Percentiles rank a stretch among this genome's conserved stretches.
phyloP scores from a whole-genome alignment of 768 basidiomycete genomes.

The Trametes cingulata region DNA sequence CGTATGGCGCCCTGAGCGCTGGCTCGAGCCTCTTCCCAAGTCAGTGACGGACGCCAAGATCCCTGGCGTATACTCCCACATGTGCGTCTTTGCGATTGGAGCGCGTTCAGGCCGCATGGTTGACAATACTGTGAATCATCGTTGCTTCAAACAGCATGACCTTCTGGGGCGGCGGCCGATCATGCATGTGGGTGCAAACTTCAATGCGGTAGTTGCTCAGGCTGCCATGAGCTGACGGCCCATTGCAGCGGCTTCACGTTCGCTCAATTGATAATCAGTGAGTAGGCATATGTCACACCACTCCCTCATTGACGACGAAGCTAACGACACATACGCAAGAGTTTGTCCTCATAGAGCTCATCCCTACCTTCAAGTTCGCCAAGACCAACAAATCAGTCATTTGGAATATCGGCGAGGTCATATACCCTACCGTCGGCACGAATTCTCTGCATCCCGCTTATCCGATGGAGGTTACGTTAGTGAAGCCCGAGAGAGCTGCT shows the following conservation, averaged over 20 bases:
- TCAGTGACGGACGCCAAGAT: slow-evolving; percentile 4
- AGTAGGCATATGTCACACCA: slow-evolving; percentile 14
- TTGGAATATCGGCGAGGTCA: slow-evolving; percentile 17
- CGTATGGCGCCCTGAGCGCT: slow-evolving; percentile 26
- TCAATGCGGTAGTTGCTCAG: not conserved
- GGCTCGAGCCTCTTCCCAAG: slow-evolving; percentile 15
- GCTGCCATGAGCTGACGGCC: not conserved
- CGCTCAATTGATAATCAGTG: slow-evolving; percentile 46
- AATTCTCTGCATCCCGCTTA: not conserved
- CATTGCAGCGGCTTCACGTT: slow-evolving; percentile 43
- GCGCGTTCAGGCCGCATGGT: too few relatives aligned
- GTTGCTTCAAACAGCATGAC: slow-evolving; percentile 8
- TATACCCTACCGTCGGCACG: not conserved
- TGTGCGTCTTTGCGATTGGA: slow-evolving; percentile 5
- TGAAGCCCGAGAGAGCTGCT: not conserved
- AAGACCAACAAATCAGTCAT: slow-evolving; percentile 3
- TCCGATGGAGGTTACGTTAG: slow-evolving; percentile 1
- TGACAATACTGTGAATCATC: too few relatives aligned
- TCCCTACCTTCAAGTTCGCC: slow-evolving; percentile 18
- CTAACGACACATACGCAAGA: slow-evolving; percentile 2
- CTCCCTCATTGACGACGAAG: not conserved
- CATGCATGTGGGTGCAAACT: slow-evolving; percentile 9
- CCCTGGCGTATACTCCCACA: slow-evolving; percentile 13
- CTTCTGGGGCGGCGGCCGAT: slow-evolving; percentile 11
- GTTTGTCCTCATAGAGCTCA: slow-evolving; percentile 10